Base-by-base conservation (phyloP, 2,329 filamentous ascomycete genomes). In the Cercospora sp. region DNA sequence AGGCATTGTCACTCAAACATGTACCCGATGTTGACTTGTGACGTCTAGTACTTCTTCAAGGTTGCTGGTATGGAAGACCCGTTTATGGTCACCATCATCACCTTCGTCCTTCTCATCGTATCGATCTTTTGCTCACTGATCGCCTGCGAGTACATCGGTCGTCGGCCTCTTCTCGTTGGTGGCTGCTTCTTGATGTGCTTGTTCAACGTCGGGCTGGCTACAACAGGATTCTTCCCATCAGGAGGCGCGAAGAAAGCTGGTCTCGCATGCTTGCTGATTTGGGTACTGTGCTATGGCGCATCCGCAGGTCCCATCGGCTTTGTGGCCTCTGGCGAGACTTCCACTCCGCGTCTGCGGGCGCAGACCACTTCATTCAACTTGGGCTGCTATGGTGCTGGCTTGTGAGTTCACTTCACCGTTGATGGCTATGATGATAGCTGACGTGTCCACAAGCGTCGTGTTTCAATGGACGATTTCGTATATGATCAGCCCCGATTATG, bases 91-190 rank as follows among this genome's bases (percentile, higher is more conserved):
- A 70, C 67, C 1, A 70, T 81, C 60, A 74, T 78, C 28, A 80
- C 77, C n/a, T 65, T 77, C 33, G 74, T 81, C 8, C 74, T 81
- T 20, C 72, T 81, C 31, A 69, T 81, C 55, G 78, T 80, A 9
- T 81, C 69, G 13, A 70, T 70, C 39, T 70, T 63, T 20, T 64
- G 60, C 36, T 70, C 69, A 12, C 31, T 70, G 48, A 28, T 68
- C 36, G 69, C 67, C 9, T 70, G 69, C 63, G 69, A 69, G 33
- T 63, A 69, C 18, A 64, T 70, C 10, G 67, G 69, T 20, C 69
- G 69, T 9, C 58, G 67, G 20, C 69, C 69, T 39, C 64, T 70
- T 12, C 69, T 70, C 16, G 61, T 69, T 5, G 69, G 67, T 16
- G 69, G 69, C 7, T 70, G 64, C 42, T 55, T 62, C 28, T 53